phyloP scores from a whole-genome alignment of 805 yeast genomes.

The Grigorovia jiainica region DNA sequence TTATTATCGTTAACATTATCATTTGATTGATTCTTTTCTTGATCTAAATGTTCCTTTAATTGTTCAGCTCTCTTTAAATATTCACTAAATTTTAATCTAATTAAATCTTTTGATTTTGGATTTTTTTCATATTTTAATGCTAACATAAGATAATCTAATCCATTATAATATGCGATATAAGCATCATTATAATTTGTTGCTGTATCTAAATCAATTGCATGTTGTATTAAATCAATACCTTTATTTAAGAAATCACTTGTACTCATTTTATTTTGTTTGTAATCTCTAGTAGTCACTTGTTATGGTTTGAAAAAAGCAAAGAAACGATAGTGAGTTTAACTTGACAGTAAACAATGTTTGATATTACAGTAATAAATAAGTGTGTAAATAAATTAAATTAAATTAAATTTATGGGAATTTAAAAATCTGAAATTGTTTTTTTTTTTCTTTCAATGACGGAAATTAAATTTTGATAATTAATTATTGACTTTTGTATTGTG shows the following conservation, averaged over 20 bases:
- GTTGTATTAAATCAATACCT: conserved; percentile 90
- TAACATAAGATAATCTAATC: conserved; percentile 88
- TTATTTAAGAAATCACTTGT: conserved; percentile 76
- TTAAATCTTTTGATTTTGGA: conserved; percentile 77
- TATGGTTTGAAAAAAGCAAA: not conserved
- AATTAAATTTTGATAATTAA: too few relatives aligned
- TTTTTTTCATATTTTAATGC: conserved; percentile 94
- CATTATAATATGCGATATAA: conserved; percentile 82
- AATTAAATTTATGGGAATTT: too few relatives aligned
- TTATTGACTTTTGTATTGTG: too few relatives aligned
- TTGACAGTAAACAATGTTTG: too few relatives aligned
- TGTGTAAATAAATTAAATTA: too few relatives aligned
- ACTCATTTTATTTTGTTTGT: conserved; percentile 21
- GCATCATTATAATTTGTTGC: conserved; percentile 90
- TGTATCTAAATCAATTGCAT: conserved; percentile 90
- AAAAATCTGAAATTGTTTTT: too few relatives aligned
- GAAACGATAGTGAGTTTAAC: too few relatives aligned
- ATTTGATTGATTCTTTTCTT: conserved; percentile 48
- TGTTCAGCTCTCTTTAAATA: conserved; percentile 90
- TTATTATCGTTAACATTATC: too few relatives aligned
- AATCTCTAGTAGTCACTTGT: too few relatives aligned
- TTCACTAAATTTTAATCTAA: conserved; percentile 82
- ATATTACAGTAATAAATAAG: too few relatives aligned
- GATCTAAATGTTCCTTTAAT: conserved; percentile 78
- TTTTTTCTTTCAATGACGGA: too few relatives aligned